phyloP scores from a whole-genome alignment of 1,284 basidiomycete genomes.

The Cryptococcus sp. region DNA sequence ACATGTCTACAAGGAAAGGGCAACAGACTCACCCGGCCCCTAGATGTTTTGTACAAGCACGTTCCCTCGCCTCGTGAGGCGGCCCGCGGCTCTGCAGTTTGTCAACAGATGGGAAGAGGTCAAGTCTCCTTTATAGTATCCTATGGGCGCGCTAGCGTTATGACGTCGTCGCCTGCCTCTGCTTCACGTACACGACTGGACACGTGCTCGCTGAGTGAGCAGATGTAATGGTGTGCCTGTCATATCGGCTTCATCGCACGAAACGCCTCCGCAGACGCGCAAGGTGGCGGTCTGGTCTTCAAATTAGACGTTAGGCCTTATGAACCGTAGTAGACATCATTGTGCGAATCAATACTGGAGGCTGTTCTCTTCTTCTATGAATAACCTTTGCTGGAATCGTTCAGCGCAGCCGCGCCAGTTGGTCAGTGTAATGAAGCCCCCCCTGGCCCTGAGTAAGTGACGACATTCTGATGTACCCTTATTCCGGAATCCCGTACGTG shows the following conservation, averaged over 20 bases:
- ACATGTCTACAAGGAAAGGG: too few species aligned
- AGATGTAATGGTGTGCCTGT: too few species aligned
- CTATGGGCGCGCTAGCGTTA: not conserved
- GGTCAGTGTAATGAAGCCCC: not conserved
- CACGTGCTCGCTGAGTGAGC: too few species aligned
- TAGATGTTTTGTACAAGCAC: conserved; percentile 15
- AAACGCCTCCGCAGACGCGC: not conserved
- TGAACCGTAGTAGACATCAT: too few species aligned
- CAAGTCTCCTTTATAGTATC: too few species aligned
- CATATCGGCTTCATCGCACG: not conserved
- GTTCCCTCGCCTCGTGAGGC: conserved; percentile 6
- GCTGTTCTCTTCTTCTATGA: too few species aligned
- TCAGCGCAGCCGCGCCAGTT: not conserved
- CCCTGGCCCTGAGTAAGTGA: not conserved
- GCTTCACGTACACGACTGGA: too few species aligned
- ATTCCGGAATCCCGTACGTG: not conserved
- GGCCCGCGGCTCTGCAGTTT: too few species aligned
- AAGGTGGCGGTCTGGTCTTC: too few species aligned
- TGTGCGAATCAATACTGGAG: too few species aligned
- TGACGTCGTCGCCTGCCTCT: not conserved
- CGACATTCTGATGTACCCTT: not conserved
- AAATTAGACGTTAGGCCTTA: too few species aligned
- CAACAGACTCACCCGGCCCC: conserved; percentile 16
- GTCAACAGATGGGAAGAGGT: too few species aligned
- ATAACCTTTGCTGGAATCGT: conserved; percentile 14